Evolutionary conservation across 495 filamentous ascomycete genomes (phyloP).

Genomic region (Xylaria cubensis): DNA sequence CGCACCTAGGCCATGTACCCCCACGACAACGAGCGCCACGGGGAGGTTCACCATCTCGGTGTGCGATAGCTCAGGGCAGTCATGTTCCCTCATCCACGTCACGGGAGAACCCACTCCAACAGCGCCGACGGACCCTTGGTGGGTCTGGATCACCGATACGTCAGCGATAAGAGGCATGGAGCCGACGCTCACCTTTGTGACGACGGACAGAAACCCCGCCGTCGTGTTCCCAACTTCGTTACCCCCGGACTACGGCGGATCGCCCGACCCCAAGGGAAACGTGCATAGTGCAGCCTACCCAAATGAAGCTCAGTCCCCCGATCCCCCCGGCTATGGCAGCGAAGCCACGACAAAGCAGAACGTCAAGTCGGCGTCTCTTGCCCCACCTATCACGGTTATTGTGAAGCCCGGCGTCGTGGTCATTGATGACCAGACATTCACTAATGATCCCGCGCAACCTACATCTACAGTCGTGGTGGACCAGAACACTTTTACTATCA

Average conservation of each 20-base stretch:
- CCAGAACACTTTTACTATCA: conserved; percentile 51
- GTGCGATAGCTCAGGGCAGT: conserved; percentile 41
- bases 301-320: conserved; percentile 37
- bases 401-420: conserved; percentile 51
- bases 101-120: conserved; percentile 17
- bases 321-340: conserved; percentile 43
- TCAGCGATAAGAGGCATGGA: conserved; percentile 29
- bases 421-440: conserved; percentile 51
- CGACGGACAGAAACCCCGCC: conserved; percentile 58
- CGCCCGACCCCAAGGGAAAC: conserved; percentile 31
- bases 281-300: conserved; percentile 25
- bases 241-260: conserved; percentile 52
- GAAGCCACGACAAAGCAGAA: conserved; percentile 23
- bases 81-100: conserved; percentile 38
- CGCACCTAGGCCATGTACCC: conserved; percentile 43
- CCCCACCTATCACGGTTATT: conserved; percentile 44
- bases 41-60: conserved; percentile 46
- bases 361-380: conserved; percentile 30
- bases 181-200: conserved; percentile 46
- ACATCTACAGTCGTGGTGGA: conserved; percentile 50
- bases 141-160: conserved; percentile 18
- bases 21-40: conserved; percentile 35
- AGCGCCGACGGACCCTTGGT: conserved; percentile 31
- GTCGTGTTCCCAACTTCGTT: conserved; percentile 49
- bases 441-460: conserved; percentile 39